Evolutionary conservation across 106 monocot genomes (phyloP).

Genomic region (Dendrobium chrysotoxum): DNA sequence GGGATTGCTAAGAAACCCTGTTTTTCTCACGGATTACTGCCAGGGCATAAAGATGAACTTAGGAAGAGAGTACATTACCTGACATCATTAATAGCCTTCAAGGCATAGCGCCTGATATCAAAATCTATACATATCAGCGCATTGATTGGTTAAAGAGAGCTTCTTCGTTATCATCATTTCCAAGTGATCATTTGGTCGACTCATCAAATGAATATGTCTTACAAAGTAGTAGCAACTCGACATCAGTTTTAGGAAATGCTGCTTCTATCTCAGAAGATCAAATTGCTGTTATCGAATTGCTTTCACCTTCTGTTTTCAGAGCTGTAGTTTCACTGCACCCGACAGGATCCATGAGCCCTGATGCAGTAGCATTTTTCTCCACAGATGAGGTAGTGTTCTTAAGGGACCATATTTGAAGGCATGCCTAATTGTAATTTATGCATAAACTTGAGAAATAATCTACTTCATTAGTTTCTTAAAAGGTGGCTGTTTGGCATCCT

Average conservation of each 20-base stretch:
- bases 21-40: conserved; percentile 16
- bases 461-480: neutral
- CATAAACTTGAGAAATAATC: neutral
- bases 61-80: conserved; percentile 42
- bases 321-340: conserved; percentile 90
- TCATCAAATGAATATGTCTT: conserved; percentile 33
- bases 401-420: neutral
- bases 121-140: conserved; percentile 58
- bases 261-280: conserved; percentile 33
- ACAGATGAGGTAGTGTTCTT: conserved; percentile 66
- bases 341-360: conserved; percentile 76
- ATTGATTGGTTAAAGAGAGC: conserved; percentile 86
- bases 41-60: conserved; percentile 16
- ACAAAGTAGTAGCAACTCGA: conserved; percentile 20
- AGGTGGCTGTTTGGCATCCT: neutral
- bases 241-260: conserved; percentile 23
- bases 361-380: conserved; percentile 90
- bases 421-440: neutral
- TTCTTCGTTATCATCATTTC: conserved; percentile 33
- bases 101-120: conserved; percentile 37
- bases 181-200: conserved; percentile 24
- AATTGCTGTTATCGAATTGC: conserved; percentile 67
- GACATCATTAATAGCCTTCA: conserved; percentile 51
- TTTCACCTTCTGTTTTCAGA: conserved; percentile 69
- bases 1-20: conserved; percentile 42